A percentile compares a stretch with the other conserved stretches of the same genome.
Evolutionary conservation across 306 rosid genomes (phyloP).

Genomic region (Quercus variabilis): DNA sequence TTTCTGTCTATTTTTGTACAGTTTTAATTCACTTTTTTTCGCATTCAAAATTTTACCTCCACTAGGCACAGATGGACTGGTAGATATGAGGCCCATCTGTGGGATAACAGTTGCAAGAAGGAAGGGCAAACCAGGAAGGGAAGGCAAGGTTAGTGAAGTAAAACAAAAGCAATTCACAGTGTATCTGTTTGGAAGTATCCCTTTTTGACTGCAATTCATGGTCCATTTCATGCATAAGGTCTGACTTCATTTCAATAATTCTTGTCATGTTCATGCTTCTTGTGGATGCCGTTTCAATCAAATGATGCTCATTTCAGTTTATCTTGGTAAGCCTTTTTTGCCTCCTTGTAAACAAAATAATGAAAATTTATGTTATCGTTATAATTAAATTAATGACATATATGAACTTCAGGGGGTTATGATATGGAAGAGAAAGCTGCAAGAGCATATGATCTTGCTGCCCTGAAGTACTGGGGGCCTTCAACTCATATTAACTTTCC

Average conservation of each 20-base stretch:
- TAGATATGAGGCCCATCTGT: slow-evolving; percentile 95
- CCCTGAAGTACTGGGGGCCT: slow-evolving; percentile 96
- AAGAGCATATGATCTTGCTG: slow-evolving; percentile 96
- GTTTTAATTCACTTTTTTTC: neutral
- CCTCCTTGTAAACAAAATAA: too few relatives aligned
- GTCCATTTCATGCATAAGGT: slow-evolving; percentile 23
- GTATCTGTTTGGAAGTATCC: slow-evolving; percentile 16
- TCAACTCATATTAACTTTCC: slow-evolving; percentile 88
- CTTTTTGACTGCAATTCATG: slow-evolving; percentile 2
- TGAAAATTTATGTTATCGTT: too few relatives aligned
- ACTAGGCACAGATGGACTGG: slow-evolving; percentile 98
- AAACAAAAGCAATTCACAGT: neutral
- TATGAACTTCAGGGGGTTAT: slow-evolving; percentile 70
- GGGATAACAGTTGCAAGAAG: slow-evolving; percentile 99
- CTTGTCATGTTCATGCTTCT: slow-evolving; percentile 30
- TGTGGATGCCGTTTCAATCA: slow-evolving; percentile 38
- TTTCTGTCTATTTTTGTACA: neutral
- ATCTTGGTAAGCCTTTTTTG: slow-evolving; percentile 60
- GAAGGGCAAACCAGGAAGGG: slow-evolving; percentile 99
- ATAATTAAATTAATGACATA: too few relatives aligned
- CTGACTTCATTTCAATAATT: slow-evolving; percentile 38
- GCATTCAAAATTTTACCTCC: neutral
- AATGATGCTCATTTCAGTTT: slow-evolving; percentile 56
- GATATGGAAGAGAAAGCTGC: slow-evolving; percentile 99
- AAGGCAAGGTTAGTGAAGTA: slow-evolving; percentile 73